Base-by-base conservation (phyloP, 768 basidiomycete genomes). In the Mycena amicta region DNA sequence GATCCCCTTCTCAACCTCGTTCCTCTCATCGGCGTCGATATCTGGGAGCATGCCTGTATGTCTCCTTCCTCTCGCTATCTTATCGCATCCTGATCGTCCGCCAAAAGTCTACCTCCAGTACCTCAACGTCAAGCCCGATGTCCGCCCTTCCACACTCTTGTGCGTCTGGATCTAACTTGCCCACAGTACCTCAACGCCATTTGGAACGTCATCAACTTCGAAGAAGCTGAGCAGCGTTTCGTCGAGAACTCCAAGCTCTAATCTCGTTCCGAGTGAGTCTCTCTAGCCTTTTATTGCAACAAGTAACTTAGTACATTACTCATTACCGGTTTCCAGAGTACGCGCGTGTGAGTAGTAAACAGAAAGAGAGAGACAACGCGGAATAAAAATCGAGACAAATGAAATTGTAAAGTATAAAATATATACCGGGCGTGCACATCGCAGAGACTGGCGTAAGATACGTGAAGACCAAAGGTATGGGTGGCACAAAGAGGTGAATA, bases 81-180 rank as follows among this genome's bases (percentile, higher is more conserved):
- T 94, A 94, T 93, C 96, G 76, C 94, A 95, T 70, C 92, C 93
- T 52, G 93, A 49, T 49, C 47, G 27, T 25, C 26, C 11, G 6
- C 26, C 47, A 49, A n/a, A n/a, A n/a, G 47, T 94, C 80, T 98
- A 96, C 79, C 84, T 96, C 66, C 93, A 98, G 73, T 98, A 98
- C 78, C 84, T 90, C 75, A 97, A 96, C 76, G 93, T 93, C 71
- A 96, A 96, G 83, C 85, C 75, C 57, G 91, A 96, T 66, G 94
- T 95, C 69, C 72, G 94, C 83, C 6, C 39, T 56, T 56, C 45
- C 22, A 25, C 49, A 20, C 31, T 43, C 20, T 41, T 50, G 15
- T 45, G 50, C 31, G 16, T 31, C 62, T 55, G 41, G 25, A 16
- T 31, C n/a, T 46, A 26, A 23, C 39, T 54, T 37, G 31, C 41